Base-by-base conservation (phyloP, 768 basidiomycete genomes). In the Tricholoma saponaceum region DNA sequence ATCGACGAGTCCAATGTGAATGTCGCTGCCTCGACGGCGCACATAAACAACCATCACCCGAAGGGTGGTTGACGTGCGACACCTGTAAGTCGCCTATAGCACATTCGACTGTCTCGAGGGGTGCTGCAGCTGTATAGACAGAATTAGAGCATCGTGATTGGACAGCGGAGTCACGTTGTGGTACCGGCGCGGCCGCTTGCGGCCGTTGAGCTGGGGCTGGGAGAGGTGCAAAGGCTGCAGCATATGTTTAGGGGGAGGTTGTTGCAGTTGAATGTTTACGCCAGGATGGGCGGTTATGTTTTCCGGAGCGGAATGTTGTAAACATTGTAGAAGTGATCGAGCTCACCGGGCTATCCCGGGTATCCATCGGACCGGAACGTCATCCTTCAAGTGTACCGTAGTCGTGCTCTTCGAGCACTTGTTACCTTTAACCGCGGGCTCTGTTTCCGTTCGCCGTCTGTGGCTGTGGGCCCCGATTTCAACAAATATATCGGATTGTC, bases 111-210 rank as follows among this genome's bases (percentile, higher is more conserved):
- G 82, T 87, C 71, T 90, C 86, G 44, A 90, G 74, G 3, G 89
- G 90, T 0, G 86, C 86, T 0, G 87, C 83, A 2, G 89, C 89
- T 4, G 83, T 86, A 63, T 83, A 83, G n/a, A 89, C 79, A n/a
- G 85, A 75, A 64, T 82, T 83, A 54, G 61, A 67, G 55, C 71
- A 58, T 41, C 77, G 70, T 35, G 41, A 32, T 33, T 55, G 57
- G 14, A 59, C 43, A 39, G 64, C 43, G n/a, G 55, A 39, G 56
- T n/a, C 23, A 8, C 59, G 63, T 20, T 64, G 66, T 5, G 53
- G 69, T 59, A 51, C 49, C 51, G 66, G 39, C 65, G 13, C 4
- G 37, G 37, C 37, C 3, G 61, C 50, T 39, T 61, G 59, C 9
- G 66, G 65, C 57, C 71, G 72, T 22, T 70, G 64, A 16, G 67